phyloP scores from a whole-genome alignment of 306 rosid genomes.

The Betula pendula region DNA sequence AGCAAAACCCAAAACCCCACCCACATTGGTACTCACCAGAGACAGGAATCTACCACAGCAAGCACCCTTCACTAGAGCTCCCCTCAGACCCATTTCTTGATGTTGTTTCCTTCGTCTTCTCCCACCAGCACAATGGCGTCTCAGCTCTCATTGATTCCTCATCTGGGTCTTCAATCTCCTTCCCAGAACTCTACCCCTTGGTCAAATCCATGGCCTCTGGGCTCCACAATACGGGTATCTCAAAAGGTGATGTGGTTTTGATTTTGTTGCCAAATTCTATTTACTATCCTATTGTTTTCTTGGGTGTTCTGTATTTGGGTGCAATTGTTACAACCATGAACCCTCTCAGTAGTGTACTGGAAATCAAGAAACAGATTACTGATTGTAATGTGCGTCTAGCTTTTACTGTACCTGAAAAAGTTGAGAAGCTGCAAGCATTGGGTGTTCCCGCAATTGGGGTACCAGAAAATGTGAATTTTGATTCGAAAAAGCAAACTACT shows the following conservation, averaged over 20 bases:
- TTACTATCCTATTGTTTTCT: conserved; percentile 62
- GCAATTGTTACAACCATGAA: conserved; percentile 69
- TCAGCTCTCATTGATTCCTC: conserved; percentile 74
- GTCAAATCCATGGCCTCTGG: conserved; percentile 72
- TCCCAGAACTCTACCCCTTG: conserved; percentile 50
- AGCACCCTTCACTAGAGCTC: conserved; percentile 38
- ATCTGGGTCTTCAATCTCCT: conserved; percentile 61
- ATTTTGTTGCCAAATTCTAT: conserved; percentile 72
- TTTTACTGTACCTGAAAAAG: conserved; percentile 44
- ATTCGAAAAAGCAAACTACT: conserved; percentile 18
- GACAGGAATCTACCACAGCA: conserved; percentile 63
- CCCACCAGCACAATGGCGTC: conserved; percentile 56
- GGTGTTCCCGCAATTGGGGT: conserved; percentile 56
- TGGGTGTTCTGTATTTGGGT: conserved; percentile 57
- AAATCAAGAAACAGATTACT: conserved; percentile 50
- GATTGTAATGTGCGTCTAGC: conserved; percentile 54
- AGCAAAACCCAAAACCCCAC: not conserved
- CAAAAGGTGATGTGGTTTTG: conserved; percentile 64
- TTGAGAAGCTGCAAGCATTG: conserved; percentile 37
- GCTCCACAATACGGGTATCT: conserved; percentile 57
- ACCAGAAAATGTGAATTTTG: conserved; percentile 46
- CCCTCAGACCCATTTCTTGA: conserved; percentile 72
- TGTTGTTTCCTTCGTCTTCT: conserved; percentile 64
- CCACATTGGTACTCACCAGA: conserved; percentile 67
- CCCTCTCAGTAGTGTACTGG: conserved; percentile 59